These are phyloP conservation scores for Polygonum maritimum DNA, from an alignment of 148 eudicot genomes.

Conservation along the genomic window DNA sequence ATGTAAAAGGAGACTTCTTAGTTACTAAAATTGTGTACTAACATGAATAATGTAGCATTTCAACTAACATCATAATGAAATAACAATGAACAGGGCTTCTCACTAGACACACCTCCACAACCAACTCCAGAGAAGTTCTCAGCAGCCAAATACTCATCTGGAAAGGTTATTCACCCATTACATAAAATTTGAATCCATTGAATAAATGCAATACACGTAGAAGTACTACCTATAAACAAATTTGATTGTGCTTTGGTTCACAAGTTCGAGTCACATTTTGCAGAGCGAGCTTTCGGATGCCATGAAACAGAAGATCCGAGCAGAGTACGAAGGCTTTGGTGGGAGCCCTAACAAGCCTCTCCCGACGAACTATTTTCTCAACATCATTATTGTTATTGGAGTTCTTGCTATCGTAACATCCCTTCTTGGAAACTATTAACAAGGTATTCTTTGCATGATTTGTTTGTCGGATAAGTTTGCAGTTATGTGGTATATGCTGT, in stretches of 20 bases:
- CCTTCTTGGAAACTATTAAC: slow-evolving; percentile 46
- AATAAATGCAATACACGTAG: background rate
- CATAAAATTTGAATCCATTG: background rate
- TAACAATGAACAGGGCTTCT: slow-evolving; percentile 62
- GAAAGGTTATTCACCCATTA: slow-evolving; percentile 40
- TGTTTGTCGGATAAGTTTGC: background rate
- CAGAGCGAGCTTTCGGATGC: slow-evolving; percentile 79
- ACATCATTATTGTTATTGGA: slow-evolving; percentile 69
- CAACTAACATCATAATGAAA: background rate
- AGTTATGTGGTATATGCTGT: background rate
- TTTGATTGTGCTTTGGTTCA: slow-evolving; percentile 21
- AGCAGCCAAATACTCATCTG: slow-evolving; percentile 81
- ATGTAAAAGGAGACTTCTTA: background rate
- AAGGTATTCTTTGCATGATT: background rate
- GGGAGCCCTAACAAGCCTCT: slow-evolving; percentile 96
- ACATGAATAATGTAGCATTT: background rate
- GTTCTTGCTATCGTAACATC: slow-evolving; percentile 79
- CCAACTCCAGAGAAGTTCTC: slow-evolving; percentile 68
- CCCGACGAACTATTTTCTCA: slow-evolving; percentile 84
- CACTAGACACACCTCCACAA: slow-evolving; percentile 42
- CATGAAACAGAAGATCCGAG: slow-evolving; percentile 87
- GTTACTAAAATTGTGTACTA: background rate
- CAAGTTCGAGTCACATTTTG: slow-evolving; percentile 20
- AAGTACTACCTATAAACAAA: slow-evolving; percentile 19
- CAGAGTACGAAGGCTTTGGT: slow-evolving; percentile 77